Percentiles rank a stretch among this genome's conserved stretches.
Evolutionary conservation across 768 basidiomycete genomes (phyloP).

Genomic region (Lactifluus subvellereus): DNA sequence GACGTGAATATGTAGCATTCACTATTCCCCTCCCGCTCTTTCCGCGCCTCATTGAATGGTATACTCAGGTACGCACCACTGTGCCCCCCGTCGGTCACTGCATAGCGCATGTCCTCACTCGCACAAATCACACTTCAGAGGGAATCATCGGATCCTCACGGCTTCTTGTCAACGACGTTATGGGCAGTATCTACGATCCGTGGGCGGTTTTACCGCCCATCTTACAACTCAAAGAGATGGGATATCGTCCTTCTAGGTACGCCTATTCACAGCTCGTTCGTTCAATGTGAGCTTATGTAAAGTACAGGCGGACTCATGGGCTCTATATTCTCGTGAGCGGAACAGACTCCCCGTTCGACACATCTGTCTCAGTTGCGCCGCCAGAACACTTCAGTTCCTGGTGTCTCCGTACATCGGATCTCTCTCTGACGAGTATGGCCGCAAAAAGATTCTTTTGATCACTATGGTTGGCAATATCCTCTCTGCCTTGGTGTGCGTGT

Average conservation of each 20-base stretch:
- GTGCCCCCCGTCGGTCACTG: background rate
- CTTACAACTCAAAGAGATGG: conserved; percentile 70
- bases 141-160: conserved; percentile 62
- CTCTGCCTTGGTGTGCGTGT: conserved; percentile 74
- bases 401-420: conserved; percentile 78
- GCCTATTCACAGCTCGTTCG: conserved; percentile 18
- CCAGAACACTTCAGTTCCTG: conserved; percentile 74
- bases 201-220: conserved; percentile 54
- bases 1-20: conserved; percentile 51
- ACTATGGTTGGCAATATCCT: conserved; percentile 93
- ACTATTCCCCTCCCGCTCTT: conserved; percentile 95
- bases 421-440: conserved; percentile 86
- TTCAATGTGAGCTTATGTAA: background rate
- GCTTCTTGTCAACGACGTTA: conserved; percentile 71
- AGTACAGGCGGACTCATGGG: conserved; percentile 76
- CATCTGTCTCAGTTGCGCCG: background rate
- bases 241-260: conserved; percentile 88
- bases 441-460: conserved; percentile 72
- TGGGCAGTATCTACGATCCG: conserved; percentile 60
- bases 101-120: background rate
- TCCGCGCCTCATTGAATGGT: conserved; percentile 96
- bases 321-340: conserved; percentile 80
- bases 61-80: conserved; percentile 49
- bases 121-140: conserved; percentile 37
- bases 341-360: background rate